These are phyloP conservation scores for Echites panduratus DNA, from an alignment of 257 asterid genomes.

Conservation along the genomic window DNA sequence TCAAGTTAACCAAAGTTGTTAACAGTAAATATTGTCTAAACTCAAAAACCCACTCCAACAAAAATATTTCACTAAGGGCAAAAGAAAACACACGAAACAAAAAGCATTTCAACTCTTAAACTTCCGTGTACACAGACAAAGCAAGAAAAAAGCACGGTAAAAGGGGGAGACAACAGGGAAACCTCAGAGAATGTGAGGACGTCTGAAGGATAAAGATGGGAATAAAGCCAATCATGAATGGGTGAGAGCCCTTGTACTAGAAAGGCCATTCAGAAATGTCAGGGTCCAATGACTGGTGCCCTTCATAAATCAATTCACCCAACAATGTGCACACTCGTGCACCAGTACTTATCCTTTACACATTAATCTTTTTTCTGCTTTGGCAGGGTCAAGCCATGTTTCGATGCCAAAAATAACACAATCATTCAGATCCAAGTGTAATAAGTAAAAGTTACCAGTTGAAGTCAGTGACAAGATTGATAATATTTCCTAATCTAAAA, in stretches of 20 bases:
- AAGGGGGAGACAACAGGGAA: conserved; percentile 41
- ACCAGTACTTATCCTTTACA: conserved; percentile 55
- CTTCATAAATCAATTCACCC: conserved; percentile 78
- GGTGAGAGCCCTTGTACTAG: conserved; percentile 94
- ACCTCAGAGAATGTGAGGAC: conserved; percentile 82
- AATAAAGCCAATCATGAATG: conserved; percentile 93
- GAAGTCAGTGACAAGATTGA: conserved; percentile 11
- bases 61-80: background rate
- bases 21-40: background rate
- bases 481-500: background rate
- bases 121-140: background rate
- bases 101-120: background rate
- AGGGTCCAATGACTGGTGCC: conserved; percentile 65
- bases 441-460: conserved; percentile 18
- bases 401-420: background rate
- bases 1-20: background rate
- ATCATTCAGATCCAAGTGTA: conserved; percentile 8
- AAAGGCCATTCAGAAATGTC: conserved; percentile 99
- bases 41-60: background rate
- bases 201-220: conserved; percentile 86
- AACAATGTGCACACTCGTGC: conserved; percentile 66
- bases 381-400: background rate
- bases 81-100: background rate
- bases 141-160: background rate
- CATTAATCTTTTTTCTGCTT: conserved; percentile 7